Evolutionary conservation across 1,284 basidiomycete species (phyloP).

Genomic region (Blastosporella zonata): DNA sequence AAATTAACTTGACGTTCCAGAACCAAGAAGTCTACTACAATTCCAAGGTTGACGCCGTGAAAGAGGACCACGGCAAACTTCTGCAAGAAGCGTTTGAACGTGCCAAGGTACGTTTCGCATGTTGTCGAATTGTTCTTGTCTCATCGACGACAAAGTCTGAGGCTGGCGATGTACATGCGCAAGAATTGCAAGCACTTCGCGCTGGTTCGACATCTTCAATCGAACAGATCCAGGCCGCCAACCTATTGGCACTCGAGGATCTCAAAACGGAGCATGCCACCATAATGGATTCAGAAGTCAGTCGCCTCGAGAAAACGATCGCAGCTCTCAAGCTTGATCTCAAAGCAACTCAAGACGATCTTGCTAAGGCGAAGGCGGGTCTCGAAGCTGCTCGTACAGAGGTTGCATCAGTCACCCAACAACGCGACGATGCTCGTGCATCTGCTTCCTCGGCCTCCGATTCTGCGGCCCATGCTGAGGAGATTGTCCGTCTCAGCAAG

Average conservation of each 20-base stretch:
- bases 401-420: slow-evolving; percentile 50
- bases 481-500: slow-evolving; percentile 52
- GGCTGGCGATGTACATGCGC: slow-evolving; percentile 61
- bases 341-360: slow-evolving; percentile 79
- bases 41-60: slow-evolving; percentile 62
- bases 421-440: slow-evolving; percentile 61
- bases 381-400: slow-evolving; percentile 52
- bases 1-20: slow-evolving; percentile 33
- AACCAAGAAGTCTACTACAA: slow-evolving; percentile 67
- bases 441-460: slow-evolving; percentile 41
- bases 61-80: slow-evolving; percentile 62
- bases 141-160: slow-evolving; percentile 45
- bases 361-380: slow-evolving; percentile 66
- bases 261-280: slow-evolving; percentile 62
- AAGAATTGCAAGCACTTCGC: slow-evolving; percentile 69
- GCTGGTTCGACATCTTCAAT: slow-evolving; percentile 62
- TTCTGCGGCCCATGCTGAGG: slow-evolving; percentile 51
- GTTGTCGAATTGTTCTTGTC: background rate
- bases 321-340: slow-evolving; percentile 62
- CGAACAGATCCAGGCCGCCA: slow-evolving; percentile 62
- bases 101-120: slow-evolving; percentile 60
- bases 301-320: slow-evolving; percentile 63
- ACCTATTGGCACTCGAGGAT: slow-evolving; percentile 56
- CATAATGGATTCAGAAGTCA: slow-evolving; percentile 53
- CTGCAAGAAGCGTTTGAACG: slow-evolving; percentile 70